Evolutionary conservation across 108 stramenopile genomes (phyloP).

Genomic region (Bacterosira constricta): DNA sequence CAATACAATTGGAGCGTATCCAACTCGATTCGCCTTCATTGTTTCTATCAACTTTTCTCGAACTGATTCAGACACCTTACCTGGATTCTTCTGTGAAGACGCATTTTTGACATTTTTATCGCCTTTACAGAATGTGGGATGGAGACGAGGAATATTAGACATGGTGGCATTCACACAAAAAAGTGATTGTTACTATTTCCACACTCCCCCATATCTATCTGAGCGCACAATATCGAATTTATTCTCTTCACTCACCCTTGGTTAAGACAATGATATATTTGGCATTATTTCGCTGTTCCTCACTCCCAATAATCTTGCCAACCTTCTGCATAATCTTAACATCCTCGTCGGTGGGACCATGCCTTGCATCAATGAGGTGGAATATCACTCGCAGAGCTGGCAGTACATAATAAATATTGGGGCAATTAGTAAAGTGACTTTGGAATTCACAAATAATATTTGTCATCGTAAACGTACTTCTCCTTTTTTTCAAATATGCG

Average conservation of each 20-base stretch:
- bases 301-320: slow-evolving; percentile 43
- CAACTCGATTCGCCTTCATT: slow-evolving; percentile 73
- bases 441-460: too few relatives aligned
- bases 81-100: slow-evolving; percentile 56
- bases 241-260: too few relatives aligned
- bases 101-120: slow-evolving; percentile 90
- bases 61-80: slow-evolving; percentile 69
- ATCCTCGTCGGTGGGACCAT: slow-evolving; percentile 93
- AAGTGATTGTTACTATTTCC: too few relatives aligned
- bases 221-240: too few relatives aligned
- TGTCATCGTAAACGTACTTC: slow-evolving; percentile 15
- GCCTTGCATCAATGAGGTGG: slow-evolving; percentile 91
- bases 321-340: slow-evolving; percentile 84
- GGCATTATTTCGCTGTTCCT: slow-evolving; percentile 48
- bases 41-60: slow-evolving; percentile 62
- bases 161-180: too few relatives aligned
- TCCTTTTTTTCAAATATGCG: slow-evolving; percentile 72
- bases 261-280: slow-evolving; percentile 91
- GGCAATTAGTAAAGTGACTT: background rate
- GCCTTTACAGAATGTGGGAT: too few relatives aligned
- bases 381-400: slow-evolving; percentile 76
- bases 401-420: background rate
- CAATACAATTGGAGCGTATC: slow-evolving; percentile 73
- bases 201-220: too few relatives aligned
- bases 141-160: too few relatives aligned